These are phyloP conservation scores for Ceratocystis harringtonii DNA, from an alignment of 2,329 filamentous ascomycete species.

Conservation along the genomic window DNA sequence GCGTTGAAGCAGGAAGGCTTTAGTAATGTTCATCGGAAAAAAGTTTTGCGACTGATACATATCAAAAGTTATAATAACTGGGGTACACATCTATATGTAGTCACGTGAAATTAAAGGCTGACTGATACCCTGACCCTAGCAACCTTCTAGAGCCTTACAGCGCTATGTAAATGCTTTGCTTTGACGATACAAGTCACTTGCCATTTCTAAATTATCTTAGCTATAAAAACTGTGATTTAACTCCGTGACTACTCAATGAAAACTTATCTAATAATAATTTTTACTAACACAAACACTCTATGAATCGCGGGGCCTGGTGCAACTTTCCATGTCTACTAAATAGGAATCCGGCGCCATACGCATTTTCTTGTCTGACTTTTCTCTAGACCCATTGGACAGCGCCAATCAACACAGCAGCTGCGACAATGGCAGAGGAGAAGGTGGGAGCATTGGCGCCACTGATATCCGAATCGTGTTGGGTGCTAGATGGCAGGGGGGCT, in stretches of 20 bases:
- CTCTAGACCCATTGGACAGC: background rate
- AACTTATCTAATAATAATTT: background rate
- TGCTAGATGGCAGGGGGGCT: conserved; percentile 11
- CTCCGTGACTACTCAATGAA: too few species aligned
- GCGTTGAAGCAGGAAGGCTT: background rate
- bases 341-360: background rate
- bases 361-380: background rate
- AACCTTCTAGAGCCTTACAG: too few species aligned
- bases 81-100: too few species aligned
- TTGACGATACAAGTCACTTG: too few species aligned
- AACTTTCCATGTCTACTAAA: background rate
- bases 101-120: background rate
- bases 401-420: conserved; percentile 19
- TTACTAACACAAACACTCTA: background rate
- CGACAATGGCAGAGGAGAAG: conserved; percentile 24
- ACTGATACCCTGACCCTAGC: background rate
- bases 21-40: background rate
- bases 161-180: too few species aligned
- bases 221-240: too few species aligned
- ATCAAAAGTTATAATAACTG: too few species aligned
- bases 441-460: conserved; percentile 23
- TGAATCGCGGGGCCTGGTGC: background rate
- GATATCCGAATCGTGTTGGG: conserved; percentile 18
- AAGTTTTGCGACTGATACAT: background rate
- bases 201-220: background rate